Percentiles rank a stretch among this genome's conserved stretches.
Evolutionary conservation across 106 monocot species (phyloP).

Genomic region (Narthecium ossifragum): DNA sequence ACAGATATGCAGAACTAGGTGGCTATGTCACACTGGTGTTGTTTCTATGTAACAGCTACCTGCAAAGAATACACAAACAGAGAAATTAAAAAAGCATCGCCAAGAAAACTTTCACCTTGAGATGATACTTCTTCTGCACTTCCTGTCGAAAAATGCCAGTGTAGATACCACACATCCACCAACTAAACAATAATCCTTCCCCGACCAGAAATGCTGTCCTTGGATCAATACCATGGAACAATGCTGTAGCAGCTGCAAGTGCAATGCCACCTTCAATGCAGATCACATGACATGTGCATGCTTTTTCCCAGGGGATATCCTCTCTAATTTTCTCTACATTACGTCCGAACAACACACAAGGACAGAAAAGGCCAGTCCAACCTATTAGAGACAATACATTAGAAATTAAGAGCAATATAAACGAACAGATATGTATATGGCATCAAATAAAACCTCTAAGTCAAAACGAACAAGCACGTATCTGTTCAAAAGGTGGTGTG

Average conservation of each 20-base stretch:
- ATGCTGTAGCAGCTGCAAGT: constrained; percentile 65
- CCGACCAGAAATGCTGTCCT: constrained; percentile 71
- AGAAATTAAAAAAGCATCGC: too few species aligned
- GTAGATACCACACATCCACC: constrained; percentile 97
- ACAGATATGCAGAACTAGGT: too few species aligned
- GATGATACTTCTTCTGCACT: constrained; percentile 96
- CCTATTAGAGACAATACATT: too few species aligned
- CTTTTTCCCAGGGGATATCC: constrained; percentile 61
- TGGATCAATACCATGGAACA: constrained; percentile 85
- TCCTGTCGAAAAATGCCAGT: constrained; percentile 74
- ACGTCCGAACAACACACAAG: constrained; percentile 87
- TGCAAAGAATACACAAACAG: too few species aligned
- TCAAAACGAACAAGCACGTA: too few species aligned
- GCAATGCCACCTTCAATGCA: constrained; percentile 91
- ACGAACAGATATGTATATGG: too few species aligned
- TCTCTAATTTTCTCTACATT: constrained; percentile 85
- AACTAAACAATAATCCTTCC: constrained; percentile 75
- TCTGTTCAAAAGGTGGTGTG: too few species aligned
- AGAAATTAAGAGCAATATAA: too few species aligned
- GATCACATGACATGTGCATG: constrained; percentile 85
- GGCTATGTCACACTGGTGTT: too few species aligned
- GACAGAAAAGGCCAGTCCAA: constrained; percentile 88
- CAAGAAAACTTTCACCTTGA: constrained; percentile 68
- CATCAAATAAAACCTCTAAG: too few species aligned
- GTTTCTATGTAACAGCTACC: too few species aligned